phyloP scores from a whole-genome alignment of 495 filamentous ascomycete genomes.

The Penicillium angulare region DNA sequence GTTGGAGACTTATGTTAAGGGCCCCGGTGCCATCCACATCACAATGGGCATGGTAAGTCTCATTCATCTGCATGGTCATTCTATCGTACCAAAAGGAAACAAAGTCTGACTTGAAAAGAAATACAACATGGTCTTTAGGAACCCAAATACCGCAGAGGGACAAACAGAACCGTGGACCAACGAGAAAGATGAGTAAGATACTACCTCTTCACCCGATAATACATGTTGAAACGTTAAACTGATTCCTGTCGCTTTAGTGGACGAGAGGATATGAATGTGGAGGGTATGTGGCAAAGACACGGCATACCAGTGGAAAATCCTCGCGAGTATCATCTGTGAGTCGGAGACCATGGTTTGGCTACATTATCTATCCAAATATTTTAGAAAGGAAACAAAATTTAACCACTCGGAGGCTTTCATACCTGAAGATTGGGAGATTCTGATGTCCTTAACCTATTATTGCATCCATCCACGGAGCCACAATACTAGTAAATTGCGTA shows the following conservation, averaged over 20 bases:
- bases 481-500: no score
- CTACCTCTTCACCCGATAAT: not conserved
- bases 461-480: no score
- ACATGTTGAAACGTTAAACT: conserved; percentile 12
- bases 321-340: conserved; percentile 17
- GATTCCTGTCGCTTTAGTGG: conserved; percentile 28
- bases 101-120: conserved; percentile 25
- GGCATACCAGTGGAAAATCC: conserved; percentile 22
- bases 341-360: not conserved
- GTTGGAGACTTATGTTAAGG: conserved; percentile 31
- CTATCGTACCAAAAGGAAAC: not conserved
- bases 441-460: no score
- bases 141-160: conserved; percentile 42
- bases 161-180: conserved; percentile 45
- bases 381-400: not conserved
- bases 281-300: conserved; percentile 43
- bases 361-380: no score
- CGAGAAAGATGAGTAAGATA: conserved; percentile 43
- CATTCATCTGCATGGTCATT: not conserved
- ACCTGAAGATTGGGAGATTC: no score
- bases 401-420: not conserved
- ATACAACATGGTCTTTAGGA: conserved; percentile 49
- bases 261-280: conserved; percentile 49
- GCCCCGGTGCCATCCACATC: conserved; percentile 46
- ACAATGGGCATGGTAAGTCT: conserved; percentile 51